These are phyloP conservation scores for Cyathus striatus DNA, from an alignment of 768 basidiomycete genomes.

Conservation along the genomic window DNA sequence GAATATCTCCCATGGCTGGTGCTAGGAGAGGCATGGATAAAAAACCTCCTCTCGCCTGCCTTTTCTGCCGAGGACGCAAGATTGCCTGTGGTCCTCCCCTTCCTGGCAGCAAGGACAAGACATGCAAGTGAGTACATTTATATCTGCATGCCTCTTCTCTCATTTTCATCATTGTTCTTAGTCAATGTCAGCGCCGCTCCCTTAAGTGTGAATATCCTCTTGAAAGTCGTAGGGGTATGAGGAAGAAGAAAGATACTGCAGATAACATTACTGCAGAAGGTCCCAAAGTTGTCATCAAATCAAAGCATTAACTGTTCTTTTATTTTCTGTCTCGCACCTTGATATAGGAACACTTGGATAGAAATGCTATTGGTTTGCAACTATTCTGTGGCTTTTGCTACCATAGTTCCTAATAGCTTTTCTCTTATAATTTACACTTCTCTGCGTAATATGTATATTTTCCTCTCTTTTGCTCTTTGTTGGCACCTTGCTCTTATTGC, in stretches of 20 bases:
- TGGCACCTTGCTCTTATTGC: too few species aligned
- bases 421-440: too few species aligned
- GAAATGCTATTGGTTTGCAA: too few species aligned
- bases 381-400: too few species aligned
- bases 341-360: too few species aligned
- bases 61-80: constrained; percentile 64
- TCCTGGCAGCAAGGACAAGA: constrained; percentile 46
- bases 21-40: constrained; percentile 28
- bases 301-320: constrained; percentile 10
- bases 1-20: constrained; percentile 19
- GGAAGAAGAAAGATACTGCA: constrained; percentile 37
- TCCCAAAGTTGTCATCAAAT: constrained; percentile 15
- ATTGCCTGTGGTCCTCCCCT: constrained; percentile 63
- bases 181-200: constrained; percentile 69
- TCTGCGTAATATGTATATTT: too few species aligned
- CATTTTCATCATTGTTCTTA: constrained; percentile 22
- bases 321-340: too few species aligned
- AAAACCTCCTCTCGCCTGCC: constrained; percentile 60
- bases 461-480: too few species aligned
- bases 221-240: constrained; percentile 67
- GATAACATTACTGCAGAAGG: constrained; percentile 12
- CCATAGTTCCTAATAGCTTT: too few species aligned
- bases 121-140: constrained; percentile 55
- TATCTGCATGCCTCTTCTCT: neutral
- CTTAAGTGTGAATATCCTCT: constrained; percentile 68